Percentiles rank a stretch among this genome's conserved stretches.
Evolutionary conservation across 495 filamentous ascomycete genomes (phyloP).

Genomic region (Aspergillus ellipticus): DNA sequence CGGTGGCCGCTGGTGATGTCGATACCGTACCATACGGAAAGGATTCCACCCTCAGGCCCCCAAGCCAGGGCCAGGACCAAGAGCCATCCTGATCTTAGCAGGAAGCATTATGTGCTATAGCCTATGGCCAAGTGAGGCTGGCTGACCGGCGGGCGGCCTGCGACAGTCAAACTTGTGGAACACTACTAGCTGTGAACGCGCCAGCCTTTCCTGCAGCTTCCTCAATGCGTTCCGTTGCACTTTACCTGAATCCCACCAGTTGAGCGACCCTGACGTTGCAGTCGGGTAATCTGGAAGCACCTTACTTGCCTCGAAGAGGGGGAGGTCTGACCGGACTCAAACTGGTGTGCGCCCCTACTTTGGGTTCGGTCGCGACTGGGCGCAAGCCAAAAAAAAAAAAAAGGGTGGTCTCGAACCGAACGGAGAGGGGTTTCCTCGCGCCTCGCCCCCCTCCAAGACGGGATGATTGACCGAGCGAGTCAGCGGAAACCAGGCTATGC

Average conservation of each 20-base stretch:
- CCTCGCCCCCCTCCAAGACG: no score
- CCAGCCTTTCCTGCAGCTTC: conserved; percentile 9
- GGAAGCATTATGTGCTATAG: not conserved
- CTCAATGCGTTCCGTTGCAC: not conserved
- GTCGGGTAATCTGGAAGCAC: not conserved
- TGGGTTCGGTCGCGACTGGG: not conserved
- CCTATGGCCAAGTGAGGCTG: conserved; percentile 15
- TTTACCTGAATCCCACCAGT: not conserved
- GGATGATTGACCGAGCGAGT: no score
- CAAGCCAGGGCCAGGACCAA: not conserved
- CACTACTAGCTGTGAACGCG: conserved; percentile 2
- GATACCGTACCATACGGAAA: conserved; percentile 9
- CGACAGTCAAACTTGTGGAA: conserved; percentile 6
- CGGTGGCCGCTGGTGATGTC: not conserved
- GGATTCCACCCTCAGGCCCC: conserved; percentile 3
- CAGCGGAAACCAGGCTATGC: no score
- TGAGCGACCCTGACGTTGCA: not conserved
- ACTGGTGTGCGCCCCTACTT: not conserved
- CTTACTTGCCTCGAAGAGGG: no score
- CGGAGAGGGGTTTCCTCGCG: no score
- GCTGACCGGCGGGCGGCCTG: not conserved
- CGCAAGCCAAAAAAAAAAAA: no score
- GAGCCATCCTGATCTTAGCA: not conserved
- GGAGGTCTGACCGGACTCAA: not conserved
- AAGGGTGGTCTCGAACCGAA: no score